These are phyloP conservation scores for Brassica rapa DNA, from an alignment of 345 rosid genomes.

Conservation along the genomic window DNA sequence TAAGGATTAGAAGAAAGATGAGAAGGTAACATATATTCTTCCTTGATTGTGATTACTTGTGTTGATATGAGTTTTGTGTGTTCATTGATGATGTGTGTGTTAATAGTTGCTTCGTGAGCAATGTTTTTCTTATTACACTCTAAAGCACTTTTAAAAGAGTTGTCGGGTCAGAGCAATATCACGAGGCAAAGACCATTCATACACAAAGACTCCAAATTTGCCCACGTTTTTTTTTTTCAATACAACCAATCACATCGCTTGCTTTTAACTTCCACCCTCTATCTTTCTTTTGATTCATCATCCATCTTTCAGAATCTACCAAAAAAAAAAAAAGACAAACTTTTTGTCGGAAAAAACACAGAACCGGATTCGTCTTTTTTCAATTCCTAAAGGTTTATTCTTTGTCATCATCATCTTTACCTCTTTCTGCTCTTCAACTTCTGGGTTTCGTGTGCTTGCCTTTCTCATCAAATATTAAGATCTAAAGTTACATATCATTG, in stretches of 20 bases:
- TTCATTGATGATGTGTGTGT: background rate
- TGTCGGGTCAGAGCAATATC: background rate
- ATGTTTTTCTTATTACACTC: background rate
- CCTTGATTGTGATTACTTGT: background rate
- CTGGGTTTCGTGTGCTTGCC: background rate
- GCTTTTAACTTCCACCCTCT: conserved; percentile 7
- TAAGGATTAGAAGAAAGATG: conserved; percentile 4
- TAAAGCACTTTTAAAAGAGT: background rate
- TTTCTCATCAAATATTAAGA: conserved; percentile 14
- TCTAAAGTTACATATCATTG: conserved; percentile 14
- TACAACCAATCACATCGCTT: conserved; percentile 24
- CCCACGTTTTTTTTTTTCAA: too few relatives aligned
- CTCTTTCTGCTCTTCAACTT: conserved; percentile 20
- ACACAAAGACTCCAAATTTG: conserved; percentile 21
- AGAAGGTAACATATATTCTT: conserved; percentile 9
- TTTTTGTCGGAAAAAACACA: background rate
- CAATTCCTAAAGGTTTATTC: conserved; percentile 22
- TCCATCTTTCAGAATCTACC: conserved; percentile 28
- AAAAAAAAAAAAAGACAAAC: background rate
- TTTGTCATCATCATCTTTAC: background rate
- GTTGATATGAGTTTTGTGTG: background rate
- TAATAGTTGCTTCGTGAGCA: background rate
- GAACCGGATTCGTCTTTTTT: conserved; percentile 9
- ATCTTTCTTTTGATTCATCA: background rate
- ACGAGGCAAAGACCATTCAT: conserved; percentile 20